Conservation (phyloP, 78 protist species). For the Dictyostelium citrinum region DNA sequence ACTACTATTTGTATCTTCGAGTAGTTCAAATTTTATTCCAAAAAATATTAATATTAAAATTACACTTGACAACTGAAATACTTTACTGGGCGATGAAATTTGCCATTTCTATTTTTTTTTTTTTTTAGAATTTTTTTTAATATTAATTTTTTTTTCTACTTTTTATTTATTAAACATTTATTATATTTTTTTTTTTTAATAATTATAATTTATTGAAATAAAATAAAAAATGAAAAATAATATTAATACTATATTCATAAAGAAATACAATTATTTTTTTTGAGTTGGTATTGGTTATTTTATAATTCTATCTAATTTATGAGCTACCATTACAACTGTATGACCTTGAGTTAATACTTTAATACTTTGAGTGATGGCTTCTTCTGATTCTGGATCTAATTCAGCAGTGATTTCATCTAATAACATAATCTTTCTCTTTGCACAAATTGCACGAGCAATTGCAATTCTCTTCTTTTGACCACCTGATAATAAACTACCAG, state of each 20-base stretch:
- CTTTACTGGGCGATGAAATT: not conserved
- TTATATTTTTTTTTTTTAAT: too few species aligned
- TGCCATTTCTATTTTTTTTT: not conserved
- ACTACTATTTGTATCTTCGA: not conserved
- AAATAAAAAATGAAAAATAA: not conserved
- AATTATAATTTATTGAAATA: too few species aligned
- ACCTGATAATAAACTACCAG: constrained; percentile 88
- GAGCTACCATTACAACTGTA: constrained; percentile 93
- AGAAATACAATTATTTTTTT: too few species aligned
- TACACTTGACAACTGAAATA: not conserved
- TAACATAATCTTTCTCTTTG: constrained; percentile 87
- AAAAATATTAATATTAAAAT: not conserved
- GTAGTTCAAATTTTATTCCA: not conserved
- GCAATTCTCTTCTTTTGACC: constrained; percentile 97
- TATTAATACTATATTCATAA: not conserved
- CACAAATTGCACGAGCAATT: constrained; percentile 92
- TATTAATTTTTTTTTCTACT: not conserved
- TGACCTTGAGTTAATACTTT: constrained; percentile 70
- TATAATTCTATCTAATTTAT: constrained; percentile 36
- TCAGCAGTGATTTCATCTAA: constrained; percentile 96
- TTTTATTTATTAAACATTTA: too few species aligned
- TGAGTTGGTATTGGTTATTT: too few species aligned
- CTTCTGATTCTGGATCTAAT: constrained; percentile 93
- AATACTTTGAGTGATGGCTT: constrained; percentile 87
- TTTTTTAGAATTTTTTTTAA: not conserved